Base-by-base conservation (phyloP, 768 basidiomycete species). In the Xerocomellus chrysenteron region DNA sequence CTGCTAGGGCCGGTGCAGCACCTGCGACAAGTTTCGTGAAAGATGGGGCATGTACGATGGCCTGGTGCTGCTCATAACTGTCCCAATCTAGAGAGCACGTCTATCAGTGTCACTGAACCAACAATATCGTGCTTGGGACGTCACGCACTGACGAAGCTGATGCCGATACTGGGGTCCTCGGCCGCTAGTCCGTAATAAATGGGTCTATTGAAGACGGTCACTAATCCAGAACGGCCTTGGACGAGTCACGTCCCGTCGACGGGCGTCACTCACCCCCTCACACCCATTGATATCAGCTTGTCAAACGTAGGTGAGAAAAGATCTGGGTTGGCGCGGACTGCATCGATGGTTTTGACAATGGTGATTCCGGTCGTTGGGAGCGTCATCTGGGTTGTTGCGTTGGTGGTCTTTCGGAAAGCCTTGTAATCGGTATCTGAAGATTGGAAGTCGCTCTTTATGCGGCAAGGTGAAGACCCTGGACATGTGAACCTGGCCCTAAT, bases 71-170 rank as follows among this genome's bases (percentile, higher is more conserved):
- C 8, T 54, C 56, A 9, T 45, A 46, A 16, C 39, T 58, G 14
- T 55, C 54, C 60, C 59, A 61, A 46, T 58, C 62, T 61, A 24
- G 14, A n/a, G 37, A 39, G 5, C 35, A 1, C 24, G 30, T 39
- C 35, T 19, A 1, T 44, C 43, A 26, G 7, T 26, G 26, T 17
- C 50, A 42, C 17, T 5, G 16, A 5, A n/a, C 26, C 11, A 2
- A 5, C 24, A 24, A 39, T 4, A n/a, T 17, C 5, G 21, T 21
- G 14, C 17, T 24, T 16, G 11, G 14, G 4, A 42, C 56, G 14
- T 54, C 10, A 32, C 30, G 30, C 30, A 61, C 62, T 43, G 44
- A 56, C 19, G 32, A 62, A 33, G 36, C 46, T 28, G 35, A 61
- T 37, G 35, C 60, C 40, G 30, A 52, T 17, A 13, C 35, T 32